Conservation (phyloP, 1,284 basidiomycete species). For the Neolentinus lepideus region DNA sequence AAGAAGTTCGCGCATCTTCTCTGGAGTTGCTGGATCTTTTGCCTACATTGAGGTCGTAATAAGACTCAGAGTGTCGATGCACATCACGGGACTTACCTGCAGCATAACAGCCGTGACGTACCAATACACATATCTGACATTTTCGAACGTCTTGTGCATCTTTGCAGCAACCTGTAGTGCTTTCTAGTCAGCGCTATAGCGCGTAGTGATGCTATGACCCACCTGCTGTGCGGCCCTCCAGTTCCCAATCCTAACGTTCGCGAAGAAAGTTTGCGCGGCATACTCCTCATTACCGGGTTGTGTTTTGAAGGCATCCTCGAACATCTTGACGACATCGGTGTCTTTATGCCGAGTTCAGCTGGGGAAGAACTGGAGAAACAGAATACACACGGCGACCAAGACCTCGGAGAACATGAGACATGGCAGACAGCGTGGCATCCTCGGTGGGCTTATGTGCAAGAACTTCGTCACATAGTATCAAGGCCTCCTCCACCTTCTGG, state of each 20-base stretch:
- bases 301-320: conserved; percentile 72
- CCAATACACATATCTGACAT: conserved; percentile 81
- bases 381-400: conserved; percentile 65
- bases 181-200: too few species aligned
- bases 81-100: conserved; percentile 41
- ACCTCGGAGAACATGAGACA: conserved; percentile 73
- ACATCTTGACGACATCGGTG: conserved; percentile 72
- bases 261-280: conserved; percentile 76
- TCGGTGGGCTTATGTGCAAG: conserved; percentile 60
- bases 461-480: conserved; percentile 74
- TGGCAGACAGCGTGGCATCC: conserved; percentile 65
- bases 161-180: conserved; percentile 55
- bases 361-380: neutral
- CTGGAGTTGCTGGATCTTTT: conserved; percentile 51
- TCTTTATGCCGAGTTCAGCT: conserved; percentile 31
- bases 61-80: neutral
- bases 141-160: conserved; percentile 72
- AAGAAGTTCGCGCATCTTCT: conserved; percentile 56
- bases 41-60: conserved; percentile 34
- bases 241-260: conserved; percentile 66
- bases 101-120: conserved; percentile 72
- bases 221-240: conserved; percentile 82
- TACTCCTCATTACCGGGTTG: conserved; percentile 77
- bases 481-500: conserved; percentile 77
- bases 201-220: conserved; percentile 11